Evolutionary conservation across 352 stramenopile species (phyloP), one percentile per base, ranked within the genome.

Genomic region (Pythium aristosporum): DNA sequence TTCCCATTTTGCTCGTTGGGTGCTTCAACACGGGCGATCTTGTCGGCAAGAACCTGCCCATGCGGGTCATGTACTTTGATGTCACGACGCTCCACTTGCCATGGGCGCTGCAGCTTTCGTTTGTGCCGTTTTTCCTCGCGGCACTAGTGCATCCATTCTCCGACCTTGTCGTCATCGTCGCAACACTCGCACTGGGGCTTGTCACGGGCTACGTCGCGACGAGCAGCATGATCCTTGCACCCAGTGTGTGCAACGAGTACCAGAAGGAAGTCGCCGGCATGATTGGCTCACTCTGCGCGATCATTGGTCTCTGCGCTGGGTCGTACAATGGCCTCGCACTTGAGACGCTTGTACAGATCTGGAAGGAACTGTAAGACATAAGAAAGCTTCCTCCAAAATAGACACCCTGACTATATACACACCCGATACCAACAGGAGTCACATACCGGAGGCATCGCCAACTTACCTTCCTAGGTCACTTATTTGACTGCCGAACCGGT

Each of bases 231-330:
- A 89, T 94, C 39, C 69, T 94, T 12, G 82, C 82, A 1, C 85
- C 85, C 2, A 89, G 77, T 21, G 72, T 89, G 39, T 93, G 85
- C 67, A 81, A 68, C 16, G 85, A 91, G 58, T 88, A 83, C 60
- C 80, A 93, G 59, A 89, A 89, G 60, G 85, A 93, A 60, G 76
- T 88, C 15, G 85, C 81, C 0, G 85, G 85, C 9, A 93, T 93
- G 80, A 76, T 91, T 39, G 82, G 77, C 16, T 79, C 80, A 3
- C 65, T 93, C 8, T 80, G 77, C 39, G 78, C 76, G n/a, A 91
- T 93, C 58, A 69, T 90, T 25, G 85, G 85, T 11, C 76, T 93
- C 15, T 93, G 82, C 51, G 69, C 72, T 15, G 85, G 85, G 16
- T 93, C 82, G 7, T 93, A 93, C 72, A 86, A 88, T 23, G 85